phyloP scores from a whole-genome alignment of 352 stramenopile species.

The Globisporangium megalacanthum region DNA sequence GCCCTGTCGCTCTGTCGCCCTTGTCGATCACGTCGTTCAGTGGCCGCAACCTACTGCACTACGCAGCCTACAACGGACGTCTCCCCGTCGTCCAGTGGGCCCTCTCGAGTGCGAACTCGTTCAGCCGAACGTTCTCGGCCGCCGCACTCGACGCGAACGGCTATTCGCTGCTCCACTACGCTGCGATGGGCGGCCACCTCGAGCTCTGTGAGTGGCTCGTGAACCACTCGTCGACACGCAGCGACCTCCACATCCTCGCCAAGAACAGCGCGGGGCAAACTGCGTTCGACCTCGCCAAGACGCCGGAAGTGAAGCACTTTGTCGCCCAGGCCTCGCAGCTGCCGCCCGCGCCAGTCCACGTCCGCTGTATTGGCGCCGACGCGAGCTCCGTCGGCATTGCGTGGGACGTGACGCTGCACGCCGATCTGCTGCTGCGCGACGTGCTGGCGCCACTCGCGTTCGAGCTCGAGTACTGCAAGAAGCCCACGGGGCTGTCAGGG shows the following conservation, averaged over 20 bases:
- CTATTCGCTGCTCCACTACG: conserved; percentile 65
- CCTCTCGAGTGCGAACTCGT: conserved; percentile 22
- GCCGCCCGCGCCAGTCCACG: conserved; percentile 21
- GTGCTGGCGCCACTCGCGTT: conserved; percentile 41
- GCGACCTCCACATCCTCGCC: conserved; percentile 36
- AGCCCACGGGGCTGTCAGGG: conserved; percentile 34
- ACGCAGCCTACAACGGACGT: conserved; percentile 58
- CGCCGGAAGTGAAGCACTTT: conserved; percentile 33
- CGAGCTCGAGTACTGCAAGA: conserved; percentile 59
- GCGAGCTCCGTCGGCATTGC: conserved; percentile 43
- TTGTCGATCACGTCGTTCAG: conserved; percentile 55
- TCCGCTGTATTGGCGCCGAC: conserved; percentile 50
- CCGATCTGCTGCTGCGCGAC: conserved; percentile 24
- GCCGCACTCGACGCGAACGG: conserved; percentile 41
- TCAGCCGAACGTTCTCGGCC: conserved; percentile 23
- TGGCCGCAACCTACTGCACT: conserved; percentile 61
- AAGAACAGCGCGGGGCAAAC: conserved; percentile 39
- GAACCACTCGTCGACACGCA: conserved; percentile 27
- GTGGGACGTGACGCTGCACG: conserved; percentile 38
- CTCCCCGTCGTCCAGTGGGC: conserved; percentile 48
- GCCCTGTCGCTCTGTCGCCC: conserved; percentile 6
- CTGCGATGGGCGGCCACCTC: conserved; percentile 48
- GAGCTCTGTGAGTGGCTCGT: conserved; percentile 61
- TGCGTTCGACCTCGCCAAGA: conserved; percentile 37
- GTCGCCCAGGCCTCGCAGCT: conserved; percentile 29